Conservation (phyloP, 2,329 filamentous ascomycete species). For the Diaporthe velutina region DNA sequence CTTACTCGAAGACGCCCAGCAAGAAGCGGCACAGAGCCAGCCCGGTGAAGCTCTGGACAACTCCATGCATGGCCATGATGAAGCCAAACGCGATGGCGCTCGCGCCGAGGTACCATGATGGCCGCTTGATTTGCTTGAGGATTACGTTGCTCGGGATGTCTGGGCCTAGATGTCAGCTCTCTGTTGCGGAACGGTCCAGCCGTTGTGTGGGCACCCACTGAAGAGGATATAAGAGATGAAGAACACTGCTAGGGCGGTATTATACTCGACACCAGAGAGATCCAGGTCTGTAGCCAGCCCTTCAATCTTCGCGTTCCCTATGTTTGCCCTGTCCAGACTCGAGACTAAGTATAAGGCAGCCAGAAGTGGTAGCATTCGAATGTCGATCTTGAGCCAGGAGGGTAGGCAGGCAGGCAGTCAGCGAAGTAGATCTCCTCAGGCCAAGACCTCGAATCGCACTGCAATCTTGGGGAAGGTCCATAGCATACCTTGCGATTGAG, state of each 20-base stretch:
- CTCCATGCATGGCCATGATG: slow-evolving; percentile 54
- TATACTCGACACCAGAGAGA: slow-evolving; percentile 55
- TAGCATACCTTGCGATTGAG: slow-evolving; percentile 12
- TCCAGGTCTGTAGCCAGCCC: slow-evolving; percentile 60
- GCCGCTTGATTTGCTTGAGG: slow-evolving; percentile 18
- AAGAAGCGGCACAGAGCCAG: slow-evolving; percentile 61
- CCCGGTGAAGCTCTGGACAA: slow-evolving; percentile 55
- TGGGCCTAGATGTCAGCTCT: neutral
- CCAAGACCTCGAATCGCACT: no score
- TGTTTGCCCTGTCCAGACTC: slow-evolving; percentile 68
- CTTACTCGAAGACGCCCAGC: slow-evolving; percentile 58
- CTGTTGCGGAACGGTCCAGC: neutral
- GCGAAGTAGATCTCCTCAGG: neutral
- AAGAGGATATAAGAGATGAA: slow-evolving; percentile 28
- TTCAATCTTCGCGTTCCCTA: slow-evolving; percentile 63
- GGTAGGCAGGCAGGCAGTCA: slow-evolving; percentile 44
- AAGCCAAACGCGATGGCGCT: slow-evolving; percentile 62
- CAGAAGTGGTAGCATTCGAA: slow-evolving; percentile 56
- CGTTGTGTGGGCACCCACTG: neutral
- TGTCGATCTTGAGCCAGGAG: slow-evolving; percentile 45
- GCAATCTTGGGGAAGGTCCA: neutral
- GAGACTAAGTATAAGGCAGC: slow-evolving; percentile 68
- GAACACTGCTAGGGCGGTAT: slow-evolving; percentile 51
- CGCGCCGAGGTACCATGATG: slow-evolving; percentile 19
- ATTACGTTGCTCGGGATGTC: slow-evolving; percentile 26